A percentile compares a stretch with the other conserved stretches of the same genome.
These are phyloP conservation scores for Sporothrix globosa DNA, from an alignment of 2,329 filamentous ascomycete species.

Conservation along the genomic window DNA sequence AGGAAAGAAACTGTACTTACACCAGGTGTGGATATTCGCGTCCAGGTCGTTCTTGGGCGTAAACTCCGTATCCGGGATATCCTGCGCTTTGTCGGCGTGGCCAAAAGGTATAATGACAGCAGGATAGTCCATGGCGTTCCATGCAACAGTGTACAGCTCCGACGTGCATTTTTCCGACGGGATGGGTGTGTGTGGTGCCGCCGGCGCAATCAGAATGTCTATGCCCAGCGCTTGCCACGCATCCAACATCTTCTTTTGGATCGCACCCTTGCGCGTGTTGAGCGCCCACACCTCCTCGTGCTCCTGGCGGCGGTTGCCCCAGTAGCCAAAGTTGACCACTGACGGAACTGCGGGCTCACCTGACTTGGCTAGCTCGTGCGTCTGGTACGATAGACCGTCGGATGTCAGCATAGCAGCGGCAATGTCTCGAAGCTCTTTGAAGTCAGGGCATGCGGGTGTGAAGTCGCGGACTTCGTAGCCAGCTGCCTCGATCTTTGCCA, in stretches of 20 bases:
- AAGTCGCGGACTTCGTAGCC: slow-evolving; percentile 34
- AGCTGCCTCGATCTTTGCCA: slow-evolving; percentile 27
- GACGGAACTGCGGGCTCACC: slow-evolving; percentile 35
- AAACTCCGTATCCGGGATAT: slow-evolving; percentile 19
- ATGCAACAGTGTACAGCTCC: slow-evolving; percentile 35
- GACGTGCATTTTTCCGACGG: slow-evolving; percentile 18
- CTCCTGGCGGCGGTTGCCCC: slow-evolving; percentile 30
- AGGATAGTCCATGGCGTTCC: slow-evolving; percentile 36
- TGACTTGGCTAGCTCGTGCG: slow-evolving; percentile 29
- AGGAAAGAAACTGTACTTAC: too few relatives aligned
- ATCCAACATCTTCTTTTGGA: slow-evolving; percentile 36
- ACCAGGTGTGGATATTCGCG: slow-evolving; percentile 30
- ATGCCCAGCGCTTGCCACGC: slow-evolving; percentile 34
- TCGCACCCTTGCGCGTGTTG: slow-evolving; percentile 32
- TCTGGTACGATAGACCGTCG: slow-evolving; percentile 36
- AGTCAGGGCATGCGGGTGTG: slow-evolving; percentile 35
- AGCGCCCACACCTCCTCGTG: slow-evolving; percentile 36
- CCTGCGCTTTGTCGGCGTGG: slow-evolving; percentile 30
- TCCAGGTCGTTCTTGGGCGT: slow-evolving; percentile 32
- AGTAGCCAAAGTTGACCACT: slow-evolving; percentile 35
- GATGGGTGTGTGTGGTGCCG: slow-evolving; percentile 33
- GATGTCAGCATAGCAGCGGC: slow-evolving; percentile 31
- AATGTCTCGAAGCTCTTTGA: slow-evolving; percentile 34
- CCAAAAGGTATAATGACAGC: slow-evolving; percentile 33
- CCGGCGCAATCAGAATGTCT: slow-evolving; percentile 34